phyloP scores from a whole-genome alignment of 495 filamentous ascomycete species.

The Aspergillus nanangensis region DNA sequence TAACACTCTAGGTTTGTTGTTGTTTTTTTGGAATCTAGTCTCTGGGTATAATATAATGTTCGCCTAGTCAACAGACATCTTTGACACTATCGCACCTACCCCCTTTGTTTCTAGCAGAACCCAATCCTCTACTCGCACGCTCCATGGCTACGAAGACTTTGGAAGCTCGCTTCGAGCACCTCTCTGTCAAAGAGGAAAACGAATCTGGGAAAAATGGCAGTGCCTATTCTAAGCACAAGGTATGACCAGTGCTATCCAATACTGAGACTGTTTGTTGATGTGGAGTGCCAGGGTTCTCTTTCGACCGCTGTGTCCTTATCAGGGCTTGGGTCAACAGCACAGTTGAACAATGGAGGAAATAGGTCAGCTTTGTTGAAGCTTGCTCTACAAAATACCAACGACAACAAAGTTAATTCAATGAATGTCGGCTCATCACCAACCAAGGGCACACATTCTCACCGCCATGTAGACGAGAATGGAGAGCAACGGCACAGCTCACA shows the following conservation, averaged over 20 bases:
- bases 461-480: conserved; percentile 52
- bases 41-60: not conserved
- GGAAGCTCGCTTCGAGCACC: conserved; percentile 76
- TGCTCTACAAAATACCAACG: conserved; percentile 70
- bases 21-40: too few species aligned
- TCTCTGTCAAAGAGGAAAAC: conserved; percentile 80
- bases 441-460: conserved; percentile 36
- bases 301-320: conserved; percentile 50
- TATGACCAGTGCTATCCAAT: conserved; percentile 20
- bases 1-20: too few species aligned
- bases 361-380: conserved; percentile 74
- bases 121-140: conserved; percentile 3
- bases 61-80: too few species aligned
- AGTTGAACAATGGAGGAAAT: conserved; percentile 54
- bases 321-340: conserved; percentile 45
- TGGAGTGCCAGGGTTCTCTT: conserved; percentile 29
- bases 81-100: too few species aligned
- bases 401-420: conserved; percentile 47
- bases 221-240: conserved; percentile 65
- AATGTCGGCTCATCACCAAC: conserved; percentile 27
- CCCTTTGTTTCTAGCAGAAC: too few species aligned
- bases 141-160: conserved; percentile 57
- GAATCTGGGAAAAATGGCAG: conserved; percentile 47
- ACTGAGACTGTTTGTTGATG: conserved; percentile 22
- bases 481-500: conserved; percentile 49